phyloP scores from a whole-genome alignment of 352 stramenopile genomes.

The Phytophthora pini region DNA sequence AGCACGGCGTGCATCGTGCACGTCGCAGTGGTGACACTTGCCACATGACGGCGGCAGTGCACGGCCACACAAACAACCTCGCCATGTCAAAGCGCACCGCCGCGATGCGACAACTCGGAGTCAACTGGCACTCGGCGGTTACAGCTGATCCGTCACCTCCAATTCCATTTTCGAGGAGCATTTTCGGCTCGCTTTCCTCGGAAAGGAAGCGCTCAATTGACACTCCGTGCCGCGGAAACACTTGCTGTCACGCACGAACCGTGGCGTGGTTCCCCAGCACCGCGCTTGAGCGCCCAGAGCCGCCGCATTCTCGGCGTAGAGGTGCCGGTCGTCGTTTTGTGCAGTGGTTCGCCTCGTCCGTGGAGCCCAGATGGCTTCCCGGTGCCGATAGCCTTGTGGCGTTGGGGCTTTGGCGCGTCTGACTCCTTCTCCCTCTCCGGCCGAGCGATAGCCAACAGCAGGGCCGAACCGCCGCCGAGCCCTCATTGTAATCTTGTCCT shows the following conservation, averaged over 20 bases:
- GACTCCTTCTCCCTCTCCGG: constrained; percentile 12
- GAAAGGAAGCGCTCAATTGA: constrained; percentile 7
- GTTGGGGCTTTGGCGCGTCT: constrained; percentile 10
- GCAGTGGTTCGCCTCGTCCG: constrained; percentile 15
- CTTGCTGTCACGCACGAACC: constrained; percentile 17
- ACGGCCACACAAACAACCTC: background rate
- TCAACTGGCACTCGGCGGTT: constrained; percentile 4
- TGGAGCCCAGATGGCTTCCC: constrained; percentile 31
- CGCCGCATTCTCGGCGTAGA: constrained; percentile 23
- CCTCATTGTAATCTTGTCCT: constrained; percentile 46
- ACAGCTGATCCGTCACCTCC: constrained; percentile 1
- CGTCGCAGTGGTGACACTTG: constrained; percentile 3
- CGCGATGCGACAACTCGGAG: constrained; percentile 13
- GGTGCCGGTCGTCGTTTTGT: constrained; percentile 24
- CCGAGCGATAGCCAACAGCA: constrained; percentile 8
- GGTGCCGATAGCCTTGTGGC: constrained; percentile 20
- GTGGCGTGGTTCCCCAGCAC: constrained; percentile 11
- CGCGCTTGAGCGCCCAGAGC: background rate
- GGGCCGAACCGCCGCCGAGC: background rate
- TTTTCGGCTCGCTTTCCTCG: constrained; percentile 12
- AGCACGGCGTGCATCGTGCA: background rate
- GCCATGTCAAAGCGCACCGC: background rate
- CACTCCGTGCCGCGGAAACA: constrained; percentile 18
- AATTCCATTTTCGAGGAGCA: constrained; percentile 4
- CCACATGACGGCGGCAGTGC: background rate